Conservation (phyloP, 768 basidiomycete species). For the Suillus paluster region DNA sequence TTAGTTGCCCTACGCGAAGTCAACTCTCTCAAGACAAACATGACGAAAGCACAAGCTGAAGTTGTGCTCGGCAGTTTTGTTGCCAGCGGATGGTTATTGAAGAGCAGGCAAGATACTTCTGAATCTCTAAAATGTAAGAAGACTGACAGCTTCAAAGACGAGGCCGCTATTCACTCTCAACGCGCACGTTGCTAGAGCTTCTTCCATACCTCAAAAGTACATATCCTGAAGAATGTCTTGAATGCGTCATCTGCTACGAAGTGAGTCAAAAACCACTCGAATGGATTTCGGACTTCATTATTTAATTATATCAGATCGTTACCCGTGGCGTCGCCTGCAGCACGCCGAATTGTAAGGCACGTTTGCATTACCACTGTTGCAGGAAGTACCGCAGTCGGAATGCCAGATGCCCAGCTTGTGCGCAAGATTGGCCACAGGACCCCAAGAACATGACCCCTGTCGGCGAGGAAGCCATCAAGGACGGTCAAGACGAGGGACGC, state of each 20-base stretch:
- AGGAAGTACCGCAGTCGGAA: conserved; percentile 46
- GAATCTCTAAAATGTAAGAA: neutral
- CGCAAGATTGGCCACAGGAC: conserved; percentile 61
- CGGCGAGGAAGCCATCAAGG: conserved; percentile 70
- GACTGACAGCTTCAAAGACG: conserved; percentile 41
- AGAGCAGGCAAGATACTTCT: conserved; percentile 65
- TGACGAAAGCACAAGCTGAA: conserved; percentile 80
- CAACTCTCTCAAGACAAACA: conserved; percentile 56
- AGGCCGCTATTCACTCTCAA: conserved; percentile 76
- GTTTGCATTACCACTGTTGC: conserved; percentile 71
- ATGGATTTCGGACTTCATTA: neutral
- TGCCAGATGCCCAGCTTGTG: conserved; percentile 60
- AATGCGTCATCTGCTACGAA: conserved; percentile 78
- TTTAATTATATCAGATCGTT: conserved; percentile 49
- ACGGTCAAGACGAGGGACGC: conserved; percentile 57
- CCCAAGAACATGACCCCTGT: conserved; percentile 54
- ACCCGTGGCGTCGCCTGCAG: conserved; percentile 71
- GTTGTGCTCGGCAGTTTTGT: conserved; percentile 77
- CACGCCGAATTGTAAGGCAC: conserved; percentile 62
- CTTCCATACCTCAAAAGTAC: conserved; percentile 71
- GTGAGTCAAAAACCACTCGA: conserved; percentile 38
- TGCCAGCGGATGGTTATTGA: conserved; percentile 77
- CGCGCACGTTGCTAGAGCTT: conserved; percentile 77
- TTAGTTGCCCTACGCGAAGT: conserved; percentile 77
- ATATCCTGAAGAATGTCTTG: conserved; percentile 70